Percentiles rank a stretch among this genome's conserved stretches.
Conservation (phyloP, 176 grass and related monocot genomes). For the Eragrostis curvula region DNA sequence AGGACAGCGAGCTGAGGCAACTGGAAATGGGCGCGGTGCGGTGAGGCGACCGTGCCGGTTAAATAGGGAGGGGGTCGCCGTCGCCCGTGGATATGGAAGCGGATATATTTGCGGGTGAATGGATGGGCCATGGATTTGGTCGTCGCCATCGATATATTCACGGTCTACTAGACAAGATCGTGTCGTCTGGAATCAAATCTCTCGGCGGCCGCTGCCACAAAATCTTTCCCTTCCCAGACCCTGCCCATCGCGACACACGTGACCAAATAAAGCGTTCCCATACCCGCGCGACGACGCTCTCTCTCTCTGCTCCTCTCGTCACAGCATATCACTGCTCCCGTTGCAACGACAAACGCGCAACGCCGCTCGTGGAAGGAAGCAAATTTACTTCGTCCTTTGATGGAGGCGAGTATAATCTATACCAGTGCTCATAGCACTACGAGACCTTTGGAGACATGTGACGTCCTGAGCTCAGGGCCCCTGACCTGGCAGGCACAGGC, state of each 20-base stretch:
- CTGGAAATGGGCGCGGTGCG: background rate
- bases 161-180: slow-evolving; percentile 43
- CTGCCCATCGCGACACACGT: background rate
- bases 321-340: no score
- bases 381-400: background rate
- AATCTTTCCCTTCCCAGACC: background rate
- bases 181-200: slow-evolving; percentile 43
- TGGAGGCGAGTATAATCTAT: background rate
- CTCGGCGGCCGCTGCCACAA: slow-evolving; percentile 6
- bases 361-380: no score
- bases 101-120: slow-evolving; percentile 34
- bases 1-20: background rate
- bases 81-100: slow-evolving; percentile 35
- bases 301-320: no score
- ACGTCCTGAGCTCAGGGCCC: background rate
- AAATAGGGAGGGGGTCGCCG: slow-evolving; percentile 6
- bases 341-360: no score
- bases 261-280: background rate
- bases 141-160: slow-evolving; percentile 42
- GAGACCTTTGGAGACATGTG: background rate
- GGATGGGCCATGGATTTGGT: slow-evolving; percentile 47
- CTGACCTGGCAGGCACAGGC: background rate
- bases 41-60: background rate
- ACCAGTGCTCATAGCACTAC: background rate
- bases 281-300: no score